Base-by-base conservation (phyloP, 2,329 filamentous ascomycete species). In the Drechslerella stenobrocha region DNA sequence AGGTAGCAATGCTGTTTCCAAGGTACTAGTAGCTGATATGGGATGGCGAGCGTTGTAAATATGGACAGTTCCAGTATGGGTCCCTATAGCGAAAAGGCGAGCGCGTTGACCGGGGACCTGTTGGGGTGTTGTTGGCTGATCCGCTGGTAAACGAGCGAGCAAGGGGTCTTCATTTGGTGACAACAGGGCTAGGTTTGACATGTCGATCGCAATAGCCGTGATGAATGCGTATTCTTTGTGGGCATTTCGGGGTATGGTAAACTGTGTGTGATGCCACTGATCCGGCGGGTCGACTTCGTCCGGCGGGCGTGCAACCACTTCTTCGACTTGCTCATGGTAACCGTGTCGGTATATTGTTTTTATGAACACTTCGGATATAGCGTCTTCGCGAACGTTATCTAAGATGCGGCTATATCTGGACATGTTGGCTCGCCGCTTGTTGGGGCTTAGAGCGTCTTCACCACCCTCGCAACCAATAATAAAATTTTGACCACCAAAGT, bases 21-120 rank as follows among this genome's bases (percentile, higher is more conserved):
- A 51, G 9, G 53, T 23, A 70, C 87, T 86, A 1, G 85, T 80
- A n/a, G n/a, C n/a, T n/a, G n/a, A n/a, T 15, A 81, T 76, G 7
- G 82, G 78, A 24, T 87, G 85, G 55, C 93, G 87, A 72, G 89
- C 82, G 74, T 98, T 88, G 90, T 91, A 98, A 0, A 95, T 77
- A 5, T 93, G 77, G 4, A 97, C 80, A n/a, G 80, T 80, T 0
- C 93, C 93, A 7, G 80, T 83, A 55, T 84, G 85, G 0, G 91
- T 97, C 15, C 93, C 93, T 46, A 90, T 78, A 15, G 88, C 89
- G 34, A 97, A 75, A 42, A 95, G 83, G 9, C 92, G 87, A 63
- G 88, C 87, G 69, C 91, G 84, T 63, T 90, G 87, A 3, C 93
- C 93, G 2, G 92, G 92, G 26, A 96, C 84, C 70, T 95, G 88